Base-by-base conservation (phyloP, 228 moss, liverwort and hornwort genomes). In the Sphagnum magellanicum region DNA sequence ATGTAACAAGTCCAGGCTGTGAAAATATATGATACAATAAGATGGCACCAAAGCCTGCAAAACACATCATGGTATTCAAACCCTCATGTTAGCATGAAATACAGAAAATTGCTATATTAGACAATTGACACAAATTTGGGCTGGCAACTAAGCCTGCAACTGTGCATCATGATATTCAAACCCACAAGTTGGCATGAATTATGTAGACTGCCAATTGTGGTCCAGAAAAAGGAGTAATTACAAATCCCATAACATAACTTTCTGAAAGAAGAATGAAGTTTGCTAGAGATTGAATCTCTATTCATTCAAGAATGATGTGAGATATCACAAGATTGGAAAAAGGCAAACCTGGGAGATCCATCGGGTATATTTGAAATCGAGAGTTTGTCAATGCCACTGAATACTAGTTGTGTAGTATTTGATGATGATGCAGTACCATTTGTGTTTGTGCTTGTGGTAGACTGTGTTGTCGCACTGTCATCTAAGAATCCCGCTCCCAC, bases 21-120 rank as follows among this genome's bases (percentile, higher is more conserved):
- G 62, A 93, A 98, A 48, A 94, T 67, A 73, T 98, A 94, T 48
- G 98, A 92, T 82, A 92, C 89, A 5, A 80, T 66, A 4, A 98
- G 59, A 73, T 98, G 98, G 49, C 80, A 87, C 92, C 98, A 98
- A 73, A 98, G 79, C 71, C 93, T 97, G 73, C 55, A 55, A 32
- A 32, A 32, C 32, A 32, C 32, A 32, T 3, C 32, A 32, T 0
- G 32, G 32, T 32, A 32, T 1, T 32, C 32, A 32, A 32, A 32
- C 32, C 32, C 32, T 32, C 32, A 32, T 32, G 32, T 32, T 32
- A 32, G 32, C 32, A 32, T 2, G 32, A 32, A 32, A 32, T 32
- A 32, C 32, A 32, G 32, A 32, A 32, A 32, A 32, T 32, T 32
- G 32, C 32, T 32, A 32, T 32, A 32, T 32, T 32, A 32, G 32